Evolutionary conservation across 2,329 filamentous ascomycete genomes (phyloP), one percentile per base, ranked within the genome.

Genomic region (Fusarium clavum): DNA sequence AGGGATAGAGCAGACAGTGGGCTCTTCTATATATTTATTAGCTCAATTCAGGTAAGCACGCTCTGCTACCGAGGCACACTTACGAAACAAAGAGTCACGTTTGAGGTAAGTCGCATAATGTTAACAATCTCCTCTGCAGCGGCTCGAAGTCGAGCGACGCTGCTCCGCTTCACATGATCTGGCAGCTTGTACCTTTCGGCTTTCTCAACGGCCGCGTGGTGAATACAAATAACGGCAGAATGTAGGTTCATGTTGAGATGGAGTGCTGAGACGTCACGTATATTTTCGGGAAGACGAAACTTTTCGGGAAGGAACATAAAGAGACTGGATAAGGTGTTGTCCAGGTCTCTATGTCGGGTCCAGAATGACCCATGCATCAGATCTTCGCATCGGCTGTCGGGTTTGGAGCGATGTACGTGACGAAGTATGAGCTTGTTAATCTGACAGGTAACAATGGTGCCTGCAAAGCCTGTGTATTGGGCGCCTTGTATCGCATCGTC

Each of bases 181-280:
- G 90, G 86, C 56, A 97, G 81, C 4, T 87, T 85, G 76, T 94
- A 86, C 74, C 90, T 91, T 58, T 94, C 91, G 1, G 91, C 91
- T 76, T 92, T 94, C 80, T 94, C 93, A 11, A 96, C 90, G 3
- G 94, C 94, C 2, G 93, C 92, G 79, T 97, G 93, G 76, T 98
- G 94, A 8, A 98, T 84, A 77, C 93, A 97, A 56, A 98, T 97
- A 11, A 92, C 88, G 2, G 93, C 91, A 1, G 94, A 94, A 75
- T 98, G 94, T 5, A 98, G 87, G 75, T 93, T 94, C 84, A 98
- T 91, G 70, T 97, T 97, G 53, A 91, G 85, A 77, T 97, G 94
- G 1, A 97, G 86, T 9, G 93, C 89, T 47, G 92, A 90, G 1
- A 91, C 85, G 71, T 97, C 88, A 41, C 86, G 84, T 54, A 93